Conservation (phyloP, 148 eudicot species). For the Amaranthus cruentus region DNA sequence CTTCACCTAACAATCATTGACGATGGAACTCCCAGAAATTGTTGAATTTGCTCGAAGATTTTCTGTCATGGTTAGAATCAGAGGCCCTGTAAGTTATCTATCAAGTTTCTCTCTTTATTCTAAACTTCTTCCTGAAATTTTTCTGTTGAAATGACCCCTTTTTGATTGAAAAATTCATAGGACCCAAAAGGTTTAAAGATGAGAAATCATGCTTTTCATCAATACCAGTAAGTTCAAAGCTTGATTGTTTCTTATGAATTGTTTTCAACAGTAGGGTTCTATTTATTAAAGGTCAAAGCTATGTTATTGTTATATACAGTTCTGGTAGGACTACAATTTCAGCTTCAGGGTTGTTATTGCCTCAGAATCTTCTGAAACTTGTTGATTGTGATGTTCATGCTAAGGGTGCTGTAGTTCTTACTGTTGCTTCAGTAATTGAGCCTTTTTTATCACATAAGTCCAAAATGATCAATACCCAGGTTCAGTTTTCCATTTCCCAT, state of each 20-base stretch:
- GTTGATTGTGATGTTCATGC: constrained; percentile 14
- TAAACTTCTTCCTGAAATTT: background rate
- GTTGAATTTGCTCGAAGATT: constrained; percentile 68
- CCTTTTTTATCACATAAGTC: constrained; percentile 60
- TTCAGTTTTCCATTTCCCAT: constrained; percentile 13
- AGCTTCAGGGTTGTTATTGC: constrained; percentile 77
- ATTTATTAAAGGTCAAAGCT: background rate
- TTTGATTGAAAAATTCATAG: constrained; percentile 34
- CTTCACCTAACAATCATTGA: background rate
- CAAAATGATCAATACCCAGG: constrained; percentile 40
- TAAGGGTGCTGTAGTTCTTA: constrained; percentile 43
- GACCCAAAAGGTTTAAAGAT: constrained; percentile 94
- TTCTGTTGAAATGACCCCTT: background rate
- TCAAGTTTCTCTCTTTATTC: constrained; percentile 11
- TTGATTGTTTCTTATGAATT: background rate
- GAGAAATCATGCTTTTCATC: constrained; percentile 88
- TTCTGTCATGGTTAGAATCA: constrained; percentile 69
- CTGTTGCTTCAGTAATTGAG: constrained; percentile 84
- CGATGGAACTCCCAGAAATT: constrained; percentile 67
- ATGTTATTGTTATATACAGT: constrained; percentile 34
- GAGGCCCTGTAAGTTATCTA: constrained; percentile 63
- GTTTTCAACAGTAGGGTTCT: background rate
- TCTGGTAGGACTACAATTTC: constrained; percentile 81
- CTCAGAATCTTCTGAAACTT: constrained; percentile 32
- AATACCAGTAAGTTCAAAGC: constrained; percentile 48